Evolutionary conservation across 2,329 filamentous ascomycete species (phyloP).

Genomic region (Fusarium metavorans): DNA sequence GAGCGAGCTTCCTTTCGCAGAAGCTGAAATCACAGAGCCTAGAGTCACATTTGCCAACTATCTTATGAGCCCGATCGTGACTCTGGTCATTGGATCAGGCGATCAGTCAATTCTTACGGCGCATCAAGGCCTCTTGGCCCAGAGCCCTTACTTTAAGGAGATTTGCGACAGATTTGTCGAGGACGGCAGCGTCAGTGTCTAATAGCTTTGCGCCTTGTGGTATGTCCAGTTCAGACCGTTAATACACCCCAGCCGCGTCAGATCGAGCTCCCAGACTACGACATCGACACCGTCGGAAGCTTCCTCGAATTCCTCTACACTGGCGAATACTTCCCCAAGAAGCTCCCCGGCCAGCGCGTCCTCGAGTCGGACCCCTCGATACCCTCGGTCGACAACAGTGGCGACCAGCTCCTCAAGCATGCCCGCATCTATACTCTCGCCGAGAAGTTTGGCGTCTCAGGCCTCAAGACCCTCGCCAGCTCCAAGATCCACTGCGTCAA

Average conservation of each 20-base stretch:
- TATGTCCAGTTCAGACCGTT: neutral
- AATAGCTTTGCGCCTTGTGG: neutral
- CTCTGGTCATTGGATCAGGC: slow-evolving; percentile 72
- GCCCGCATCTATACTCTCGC: slow-evolving; percentile 91
- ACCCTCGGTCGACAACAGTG: slow-evolving; percentile 79
- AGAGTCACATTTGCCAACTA: slow-evolving; percentile 67
- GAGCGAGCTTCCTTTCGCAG: slow-evolving; percentile 55
- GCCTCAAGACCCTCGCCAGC: slow-evolving; percentile 81
- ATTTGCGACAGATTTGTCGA: slow-evolving; percentile 71
- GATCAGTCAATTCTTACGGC: slow-evolving; percentile 77
- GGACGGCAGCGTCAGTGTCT: slow-evolving; percentile 68
- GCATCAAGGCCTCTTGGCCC: slow-evolving; percentile 80
- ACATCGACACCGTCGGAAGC: slow-evolving; percentile 51
- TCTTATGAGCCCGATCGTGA: slow-evolving; percentile 76
- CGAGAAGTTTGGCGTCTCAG: slow-evolving; percentile 77
- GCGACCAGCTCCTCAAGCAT: slow-evolving; percentile 86
- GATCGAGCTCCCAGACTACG: slow-evolving; percentile 69
- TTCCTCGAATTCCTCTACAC: slow-evolving; percentile 58
- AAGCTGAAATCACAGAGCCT: slow-evolving; percentile 49
- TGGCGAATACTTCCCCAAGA: slow-evolving; percentile 76
- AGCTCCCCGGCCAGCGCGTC: slow-evolving; percentile 70
- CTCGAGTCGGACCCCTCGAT: slow-evolving; percentile 77
- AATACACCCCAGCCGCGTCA: slow-evolving; percentile 64
- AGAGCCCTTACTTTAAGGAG: slow-evolving; percentile 80
- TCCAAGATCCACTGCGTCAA: slow-evolving; percentile 94